phyloP scores from a whole-genome alignment of 257 asterid species.

The Penstemon newberryi region DNA sequence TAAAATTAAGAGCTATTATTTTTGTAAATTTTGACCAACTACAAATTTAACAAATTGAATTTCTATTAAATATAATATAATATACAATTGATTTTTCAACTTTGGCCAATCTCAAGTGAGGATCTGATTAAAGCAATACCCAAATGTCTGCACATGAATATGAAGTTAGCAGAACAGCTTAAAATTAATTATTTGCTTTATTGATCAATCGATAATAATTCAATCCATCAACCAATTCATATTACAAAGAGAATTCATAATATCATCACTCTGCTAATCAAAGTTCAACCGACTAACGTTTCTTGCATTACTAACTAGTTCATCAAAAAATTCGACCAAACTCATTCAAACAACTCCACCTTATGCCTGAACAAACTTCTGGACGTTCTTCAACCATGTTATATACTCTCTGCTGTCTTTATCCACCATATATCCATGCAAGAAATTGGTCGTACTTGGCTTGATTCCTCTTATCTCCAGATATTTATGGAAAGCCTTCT shows the following conservation, averaged over 20 bases:
- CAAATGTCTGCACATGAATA: no score
- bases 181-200: no score
- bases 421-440: conserved; percentile 79
- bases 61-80: no score
- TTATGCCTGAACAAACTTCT: conserved; percentile 65
- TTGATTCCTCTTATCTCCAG: conserved; percentile 82
- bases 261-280: conserved; percentile 15
- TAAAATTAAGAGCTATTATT: no score
- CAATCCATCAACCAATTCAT: conserved; percentile 1
- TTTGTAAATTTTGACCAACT: no score
- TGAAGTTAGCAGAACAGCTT: no score
- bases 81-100: no score
- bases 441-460: conserved; percentile 74
- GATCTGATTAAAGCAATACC: no score
- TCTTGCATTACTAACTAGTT: neutral
- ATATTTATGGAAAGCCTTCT: conserved; percentile 92
- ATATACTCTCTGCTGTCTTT: conserved; percentile 73
- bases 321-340: conserved; percentile 14
- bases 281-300: neutral
- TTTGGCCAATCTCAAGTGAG: no score
- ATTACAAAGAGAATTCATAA: conserved; percentile 1
- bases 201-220: neutral
- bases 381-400: conserved; percentile 71
- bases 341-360: neutral
- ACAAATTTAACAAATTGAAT: no score